Evolutionary conservation across 169 alveolate genomes (phyloP).

Genomic region (Neospora caninum): DNA sequence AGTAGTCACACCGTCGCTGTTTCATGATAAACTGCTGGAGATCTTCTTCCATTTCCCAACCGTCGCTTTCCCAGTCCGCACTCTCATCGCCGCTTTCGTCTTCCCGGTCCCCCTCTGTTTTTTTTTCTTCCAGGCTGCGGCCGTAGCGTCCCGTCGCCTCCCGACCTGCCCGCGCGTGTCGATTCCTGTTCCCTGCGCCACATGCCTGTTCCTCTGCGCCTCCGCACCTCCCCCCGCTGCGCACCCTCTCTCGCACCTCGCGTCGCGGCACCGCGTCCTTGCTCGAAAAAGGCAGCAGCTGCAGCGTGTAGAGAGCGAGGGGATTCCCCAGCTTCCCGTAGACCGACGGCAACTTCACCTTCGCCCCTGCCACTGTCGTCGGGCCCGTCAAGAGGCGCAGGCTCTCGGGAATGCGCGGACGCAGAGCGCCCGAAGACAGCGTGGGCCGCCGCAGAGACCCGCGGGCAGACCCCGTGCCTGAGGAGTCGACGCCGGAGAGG

Average conservation of each 20-base stretch:
- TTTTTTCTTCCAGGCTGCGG: background rate
- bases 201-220: background rate
- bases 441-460: background rate
- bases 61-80: background rate
- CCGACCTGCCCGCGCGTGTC: no score
- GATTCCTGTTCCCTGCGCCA: background rate
- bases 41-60: constrained; percentile 75
- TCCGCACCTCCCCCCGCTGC: constrained; percentile 7
- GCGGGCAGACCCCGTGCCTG: background rate
- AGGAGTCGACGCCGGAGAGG: background rate
- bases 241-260: background rate
- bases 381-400: constrained; percentile 29
- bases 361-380: constrained; percentile 24
- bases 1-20: constrained; percentile 88
- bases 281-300: constrained; percentile 70
- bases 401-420: background rate
- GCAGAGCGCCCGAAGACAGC: background rate
- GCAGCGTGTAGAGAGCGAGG: constrained; percentile 75
- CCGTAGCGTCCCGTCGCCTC: background rate
- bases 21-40: constrained; percentile 85
- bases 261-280: constrained; percentile 41
- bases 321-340: constrained; percentile 83
- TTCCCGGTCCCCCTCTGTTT: background rate
- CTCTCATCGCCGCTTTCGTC: background rate
- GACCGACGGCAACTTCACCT: constrained; percentile 79